A percentile compares a stretch with the other conserved stretches of the same genome.
phyloP scores from a whole-genome alignment of 495 filamentous ascomycete species.

The Bombardia bombarda region DNA sequence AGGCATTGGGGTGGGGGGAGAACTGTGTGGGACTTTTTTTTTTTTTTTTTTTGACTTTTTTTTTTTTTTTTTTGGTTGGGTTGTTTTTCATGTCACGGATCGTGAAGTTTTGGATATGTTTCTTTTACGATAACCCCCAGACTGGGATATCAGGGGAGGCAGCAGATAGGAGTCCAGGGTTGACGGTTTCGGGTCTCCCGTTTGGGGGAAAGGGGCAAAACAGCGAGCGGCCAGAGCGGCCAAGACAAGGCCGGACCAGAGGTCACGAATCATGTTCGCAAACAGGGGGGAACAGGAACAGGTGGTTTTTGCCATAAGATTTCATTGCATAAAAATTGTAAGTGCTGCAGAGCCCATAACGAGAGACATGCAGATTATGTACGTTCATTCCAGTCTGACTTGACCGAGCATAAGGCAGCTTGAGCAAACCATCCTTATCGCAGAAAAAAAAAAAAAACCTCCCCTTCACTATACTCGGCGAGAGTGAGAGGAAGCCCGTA shows the following conservation, averaged over 20 bases:
- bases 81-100: background rate
- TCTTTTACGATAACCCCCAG: background rate
- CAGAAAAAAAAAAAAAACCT: constrained; percentile 8
- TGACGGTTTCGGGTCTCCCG: too few relatives aligned
- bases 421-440: constrained; percentile 12
- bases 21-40: background rate
- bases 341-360: constrained; percentile 14
- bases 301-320: constrained; percentile 5
- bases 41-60: background rate
- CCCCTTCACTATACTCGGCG: constrained; percentile 5
- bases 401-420: constrained; percentile 9
- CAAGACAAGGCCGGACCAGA: too few relatives aligned
- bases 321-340: constrained; percentile 17
- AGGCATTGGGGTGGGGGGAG: background rate
- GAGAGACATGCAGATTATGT: constrained; percentile 16
- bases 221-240: too few relatives aligned
- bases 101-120: background rate
- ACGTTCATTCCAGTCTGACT: constrained; percentile 8
- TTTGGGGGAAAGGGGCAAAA: too few relatives aligned
- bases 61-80: background rate
- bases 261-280: background rate
- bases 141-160: background rate
- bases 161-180: too few relatives aligned
- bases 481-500: constrained; percentile 11
- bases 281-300: background rate